These are phyloP conservation scores for Boechera stricta DNA, from an alignment of 345 rosid genomes.

Conservation along the genomic window DNA sequence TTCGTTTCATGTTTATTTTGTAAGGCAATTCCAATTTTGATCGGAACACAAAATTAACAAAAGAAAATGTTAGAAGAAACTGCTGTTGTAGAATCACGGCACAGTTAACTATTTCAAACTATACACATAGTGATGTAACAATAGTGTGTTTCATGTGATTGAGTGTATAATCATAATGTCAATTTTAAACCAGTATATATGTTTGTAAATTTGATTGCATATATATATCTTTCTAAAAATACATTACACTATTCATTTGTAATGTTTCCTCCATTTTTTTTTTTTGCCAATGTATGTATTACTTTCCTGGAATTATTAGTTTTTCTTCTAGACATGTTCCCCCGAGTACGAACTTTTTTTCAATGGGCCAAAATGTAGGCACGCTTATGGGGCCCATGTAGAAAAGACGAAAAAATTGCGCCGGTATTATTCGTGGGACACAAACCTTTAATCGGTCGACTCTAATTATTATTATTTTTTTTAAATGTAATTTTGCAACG, in stretches of 20 bases:
- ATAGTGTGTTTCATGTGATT: too few relatives aligned
- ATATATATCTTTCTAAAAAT: neutral
- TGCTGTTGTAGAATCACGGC: neutral
- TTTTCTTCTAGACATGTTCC: constrained; percentile 19
- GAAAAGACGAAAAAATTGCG: constrained; percentile 39
- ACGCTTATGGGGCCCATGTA: constrained; percentile 38
- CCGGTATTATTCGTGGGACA: constrained; percentile 39
- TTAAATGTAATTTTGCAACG: too few relatives aligned
- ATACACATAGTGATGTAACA: neutral
- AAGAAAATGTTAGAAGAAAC: neutral
- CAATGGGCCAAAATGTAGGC: constrained; percentile 43
- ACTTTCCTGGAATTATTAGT: constrained; percentile 12
- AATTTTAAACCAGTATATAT: neutral
- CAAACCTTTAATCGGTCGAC: constrained; percentile 1
- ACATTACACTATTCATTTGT: neutral
- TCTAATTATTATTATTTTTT: neutral
- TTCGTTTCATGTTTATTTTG: neutral
- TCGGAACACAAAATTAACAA: too few relatives aligned
- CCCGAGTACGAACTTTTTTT: neutral
- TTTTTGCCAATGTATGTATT: neutral
- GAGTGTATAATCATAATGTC: neutral
- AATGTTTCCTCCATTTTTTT: neutral
- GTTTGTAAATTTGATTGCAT: neutral
- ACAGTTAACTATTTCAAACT: neutral
- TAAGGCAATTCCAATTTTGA: too few relatives aligned